These are phyloP conservation scores for Cladosporium halotolerans DNA, from an alignment of 2,329 filamentous ascomycete species.

Conservation along the genomic window DNA sequence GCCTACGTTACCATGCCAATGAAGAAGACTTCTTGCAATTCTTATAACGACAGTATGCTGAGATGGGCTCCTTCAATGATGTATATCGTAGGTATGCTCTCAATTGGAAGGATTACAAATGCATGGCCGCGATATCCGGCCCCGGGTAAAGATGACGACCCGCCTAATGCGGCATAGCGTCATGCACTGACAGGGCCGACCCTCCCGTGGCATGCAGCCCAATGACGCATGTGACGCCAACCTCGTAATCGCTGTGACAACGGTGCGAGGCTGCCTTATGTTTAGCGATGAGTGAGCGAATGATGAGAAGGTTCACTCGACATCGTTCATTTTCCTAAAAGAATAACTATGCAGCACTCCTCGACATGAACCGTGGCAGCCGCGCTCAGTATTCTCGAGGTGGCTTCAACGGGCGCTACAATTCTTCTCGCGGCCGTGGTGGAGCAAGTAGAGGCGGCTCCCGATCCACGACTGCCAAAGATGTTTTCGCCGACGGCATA, in stretches of 20 bases:
- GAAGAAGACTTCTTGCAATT: not conserved
- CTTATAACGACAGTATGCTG: not conserved
- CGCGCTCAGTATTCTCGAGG: constrained; percentile 1
- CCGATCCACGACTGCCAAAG: constrained; percentile 15
- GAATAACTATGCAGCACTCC: not conserved
- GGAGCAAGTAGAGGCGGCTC: not conserved
- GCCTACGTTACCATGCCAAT: not conserved
- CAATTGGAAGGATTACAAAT: not conserved
- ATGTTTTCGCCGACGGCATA: constrained; percentile 29
- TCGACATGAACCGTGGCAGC: constrained; percentile 4
- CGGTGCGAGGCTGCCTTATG: not conserved
- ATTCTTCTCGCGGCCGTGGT: constrained; percentile 1
- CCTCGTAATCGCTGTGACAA: not conserved
- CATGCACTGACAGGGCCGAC: not conserved
- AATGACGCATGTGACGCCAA: not conserved
- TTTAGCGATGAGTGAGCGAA: no score
- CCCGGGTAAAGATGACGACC: not conserved
- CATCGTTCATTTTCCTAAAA: no score
- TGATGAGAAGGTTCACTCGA: no score
- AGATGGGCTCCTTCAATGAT: no score
- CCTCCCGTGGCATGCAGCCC: no score
- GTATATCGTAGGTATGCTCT: no score
- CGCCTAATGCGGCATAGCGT: not conserved
- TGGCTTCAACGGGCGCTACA: constrained; percentile 5
- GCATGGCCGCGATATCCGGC: not conserved